Evolutionary conservation across 176 grass and related monocot genomes (phyloP), one percentile per base, ranked within the genome.

Genomic region (Triticum dicoccoides): DNA sequence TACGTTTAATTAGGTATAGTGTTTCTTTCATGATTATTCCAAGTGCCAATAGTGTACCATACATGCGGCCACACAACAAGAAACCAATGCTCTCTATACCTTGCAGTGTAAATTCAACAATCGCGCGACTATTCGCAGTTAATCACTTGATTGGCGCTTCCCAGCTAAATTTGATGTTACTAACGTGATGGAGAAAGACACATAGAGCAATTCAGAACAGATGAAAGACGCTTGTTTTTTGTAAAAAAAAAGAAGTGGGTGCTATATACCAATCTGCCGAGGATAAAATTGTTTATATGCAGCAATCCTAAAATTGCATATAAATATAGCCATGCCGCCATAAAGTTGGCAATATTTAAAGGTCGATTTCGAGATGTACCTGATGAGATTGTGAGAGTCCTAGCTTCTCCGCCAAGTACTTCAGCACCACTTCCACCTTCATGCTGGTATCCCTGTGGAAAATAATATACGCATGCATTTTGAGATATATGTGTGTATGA

Each of bases 401-500:
- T 88, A 97, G 89, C 85, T 97, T 97, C 61, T 83, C 82, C 5
- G 89, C 89, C 87, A 97, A 91, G 76, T 97, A 95, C 89, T 91
- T 95, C 73, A 88, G 88, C 72, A 97, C 85, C 84, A 93, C 73
- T 70, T 88, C 90, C 77, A 97, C 82, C 80, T 87, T 95, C 79
- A 93, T 88, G 80, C 73, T 95, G 83, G 82, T 77, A 69, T 97
- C 92, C 91, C 95, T 97, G 82, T 61, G 29, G 51, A 6, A 83
- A 85, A 83, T 90, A 20, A 21, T 18, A 78, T 66, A 73, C 61
- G 24, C n/a, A 86, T 61, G 32, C 82, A 77, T 73, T 42, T 35
- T 88, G 29, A 80, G 69, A 76, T 80, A 21, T 37, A 73, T 78
- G 38, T 83, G 30, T 78, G 39, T 29, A 33, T 78, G 39, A 21